Evolutionary conservation across 2,329 filamentous ascomycete species (phyloP), one percentile per base, ranked within the genome.

Genomic region (Didymella arachidicola): DNA sequence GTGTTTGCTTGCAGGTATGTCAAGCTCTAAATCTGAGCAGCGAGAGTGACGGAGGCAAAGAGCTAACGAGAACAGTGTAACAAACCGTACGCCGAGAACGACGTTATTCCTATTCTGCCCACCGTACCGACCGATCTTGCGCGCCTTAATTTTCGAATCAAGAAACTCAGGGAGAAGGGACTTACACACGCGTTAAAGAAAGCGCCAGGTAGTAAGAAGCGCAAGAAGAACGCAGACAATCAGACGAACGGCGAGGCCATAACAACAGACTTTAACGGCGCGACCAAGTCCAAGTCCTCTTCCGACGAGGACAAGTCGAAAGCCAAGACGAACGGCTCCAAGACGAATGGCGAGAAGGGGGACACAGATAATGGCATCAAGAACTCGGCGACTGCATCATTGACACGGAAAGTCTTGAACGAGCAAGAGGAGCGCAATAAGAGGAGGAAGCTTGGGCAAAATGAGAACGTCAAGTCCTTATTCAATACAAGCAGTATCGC

Each of bases 161-260:
- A 89, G 44, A 86, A 82, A n/a, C 79, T 99, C 14, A 86, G 84
- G 44, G 84, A 88, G 3, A 83, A 87, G 29, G 91, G 92, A 0
- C 81, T 98, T 26, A 87, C 93, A 1, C 95, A 99, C 74, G 92
- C 89, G 0, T 79, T 98, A 34, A 98, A 97, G 79, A 97, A 97
- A 77, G 88, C 81, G 0, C 76, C 81, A 2, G 83, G 84, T 0
- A 80, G 79, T 32, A 87, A 87, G 69, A 93, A 92, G 79, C 89
- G 92, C 77, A 92, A 93, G 79, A 70, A 66, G 41, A 85, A 86
- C 46, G 81, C 80, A 10, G 67, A 71, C 26, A 60, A 60, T 18
- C 32, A 45, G 5, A 11, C 69, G 65, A 36, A 67, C 60, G 22
- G 63, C 59, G 2, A 38, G 3, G 11, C 18, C 2, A 22, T 4